Evolutionary conservation across 176 grass and related monocot genomes (phyloP).

Genomic region (Oryza meyeriana): DNA sequence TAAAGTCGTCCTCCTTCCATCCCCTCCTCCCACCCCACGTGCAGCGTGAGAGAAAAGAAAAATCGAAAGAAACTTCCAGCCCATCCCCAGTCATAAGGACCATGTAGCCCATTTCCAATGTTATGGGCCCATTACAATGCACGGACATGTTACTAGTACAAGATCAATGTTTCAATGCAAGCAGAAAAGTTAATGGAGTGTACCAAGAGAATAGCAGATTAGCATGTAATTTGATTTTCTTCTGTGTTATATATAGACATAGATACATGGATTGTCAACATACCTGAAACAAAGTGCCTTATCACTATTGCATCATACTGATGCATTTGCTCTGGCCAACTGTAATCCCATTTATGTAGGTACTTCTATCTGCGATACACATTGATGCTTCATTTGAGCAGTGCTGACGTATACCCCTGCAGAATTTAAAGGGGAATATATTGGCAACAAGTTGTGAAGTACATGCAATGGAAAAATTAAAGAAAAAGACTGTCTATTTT

Average conservation of each 20-base stretch:
- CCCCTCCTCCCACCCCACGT: too few relatives aligned
- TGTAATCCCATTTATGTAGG: neutral
- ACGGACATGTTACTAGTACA: too few relatives aligned
- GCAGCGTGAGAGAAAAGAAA: too few relatives aligned
- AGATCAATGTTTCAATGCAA: neutral
- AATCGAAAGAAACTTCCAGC: too few relatives aligned
- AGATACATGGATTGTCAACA: neutral
- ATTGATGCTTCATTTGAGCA: neutral
- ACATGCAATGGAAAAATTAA: neutral
- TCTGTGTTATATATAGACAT: neutral
- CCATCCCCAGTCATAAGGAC: too few relatives aligned
- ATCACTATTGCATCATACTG: neutral
- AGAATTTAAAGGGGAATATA: neutral
- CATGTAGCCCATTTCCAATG: too few relatives aligned
- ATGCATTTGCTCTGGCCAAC: neutral
- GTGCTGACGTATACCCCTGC: neutral
- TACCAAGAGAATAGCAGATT: neutral
- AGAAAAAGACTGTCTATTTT: neutral
- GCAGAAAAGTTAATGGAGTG: neutral
- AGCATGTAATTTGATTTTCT: neutral
- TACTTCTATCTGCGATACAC: neutral
- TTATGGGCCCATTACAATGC: too few relatives aligned
- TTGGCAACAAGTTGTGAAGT: neutral
- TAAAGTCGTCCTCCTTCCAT: too few relatives aligned
- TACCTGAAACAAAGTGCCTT: slow-evolving; percentile 2